phyloP scores from a whole-genome alignment of 306 rosid species.

The Gastrolobium bilobum region DNA sequence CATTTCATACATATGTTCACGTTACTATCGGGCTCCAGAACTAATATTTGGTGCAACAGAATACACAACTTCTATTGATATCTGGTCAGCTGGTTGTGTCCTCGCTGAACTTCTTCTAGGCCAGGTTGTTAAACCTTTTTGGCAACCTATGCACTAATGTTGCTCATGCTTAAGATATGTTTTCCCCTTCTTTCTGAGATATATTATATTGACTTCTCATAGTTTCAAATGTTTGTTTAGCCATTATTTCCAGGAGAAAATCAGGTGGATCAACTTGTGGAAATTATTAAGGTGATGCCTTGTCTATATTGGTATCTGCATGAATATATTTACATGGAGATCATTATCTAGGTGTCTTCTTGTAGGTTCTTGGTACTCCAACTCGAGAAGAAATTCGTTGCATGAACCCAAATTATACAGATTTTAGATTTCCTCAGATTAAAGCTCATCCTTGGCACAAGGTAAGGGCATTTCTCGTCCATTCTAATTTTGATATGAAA shows the following conservation, averaged over 20 bases:
- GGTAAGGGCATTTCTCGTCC: slow-evolving; percentile 58
- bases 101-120: slow-evolving; percentile 93
- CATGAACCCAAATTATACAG: slow-evolving; percentile 88
- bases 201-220: slow-evolving; percentile 28
- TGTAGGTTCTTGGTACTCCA: slow-evolving; percentile 94
- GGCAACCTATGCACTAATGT: slow-evolving; percentile 10
- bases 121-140: slow-evolving; percentile 62
- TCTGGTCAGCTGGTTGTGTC: slow-evolving; percentile 97
- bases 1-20: slow-evolving; percentile 88
- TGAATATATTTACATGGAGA: slow-evolving; percentile 8
- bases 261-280: slow-evolving; percentile 92
- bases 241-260: slow-evolving; percentile 94
- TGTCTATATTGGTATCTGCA: slow-evolving; percentile 30
- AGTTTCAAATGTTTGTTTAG: slow-evolving; percentile 56
- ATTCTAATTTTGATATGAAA: slow-evolving; percentile 19
- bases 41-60: slow-evolving; percentile 94
- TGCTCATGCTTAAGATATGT: slow-evolving; percentile 6
- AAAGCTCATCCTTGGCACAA: slow-evolving; percentile 97
- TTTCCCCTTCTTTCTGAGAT: background rate
- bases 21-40: slow-evolving; percentile 93
- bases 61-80: slow-evolving; percentile 83
- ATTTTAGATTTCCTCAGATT: slow-evolving; percentile 90
- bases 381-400: slow-evolving; percentile 93
- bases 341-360: slow-evolving; percentile 40
- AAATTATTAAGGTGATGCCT: slow-evolving; percentile 79